These are phyloP conservation scores for Lithospermum erythrorhizon DNA, from an alignment of 257 asterid genomes.

Conservation along the genomic window DNA sequence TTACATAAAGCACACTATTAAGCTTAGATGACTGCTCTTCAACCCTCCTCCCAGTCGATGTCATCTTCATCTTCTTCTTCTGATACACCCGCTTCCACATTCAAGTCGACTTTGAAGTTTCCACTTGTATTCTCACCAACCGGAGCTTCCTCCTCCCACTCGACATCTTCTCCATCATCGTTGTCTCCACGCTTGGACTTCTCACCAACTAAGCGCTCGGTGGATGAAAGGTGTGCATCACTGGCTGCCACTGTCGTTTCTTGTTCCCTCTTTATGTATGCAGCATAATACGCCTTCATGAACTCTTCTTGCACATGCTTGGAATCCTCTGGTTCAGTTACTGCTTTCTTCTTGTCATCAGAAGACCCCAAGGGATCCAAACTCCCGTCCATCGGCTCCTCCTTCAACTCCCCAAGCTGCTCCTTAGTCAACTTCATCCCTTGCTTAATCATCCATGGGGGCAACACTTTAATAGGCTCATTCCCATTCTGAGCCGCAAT, in stretches of 20 bases:
- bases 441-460: constrained; percentile 94
- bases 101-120: constrained; percentile 56
- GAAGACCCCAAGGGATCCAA: constrained; percentile 28
- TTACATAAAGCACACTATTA: too few relatives aligned
- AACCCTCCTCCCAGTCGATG: constrained; percentile 81
- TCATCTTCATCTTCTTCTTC: constrained; percentile 43
- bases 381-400: constrained; percentile 39
- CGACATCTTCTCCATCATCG: constrained; percentile 56
- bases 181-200: constrained; percentile 52
- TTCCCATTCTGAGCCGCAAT: constrained; percentile 37
- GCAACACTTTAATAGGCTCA: constrained; percentile 66
- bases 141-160: constrained; percentile 84
- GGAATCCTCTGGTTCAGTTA: constrained; percentile 34
- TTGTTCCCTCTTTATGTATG: too few relatives aligned
- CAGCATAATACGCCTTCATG: constrained; percentile 81
- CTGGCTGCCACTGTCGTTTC: constrained; percentile 21
- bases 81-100: constrained; percentile 57
- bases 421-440: constrained; percentile 88
- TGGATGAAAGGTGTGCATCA: constrained; percentile 20
- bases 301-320: constrained; percentile 71
- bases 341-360: constrained; percentile 61
- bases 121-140: constrained; percentile 31
- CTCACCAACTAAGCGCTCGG: constrained; percentile 74
- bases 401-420: constrained; percentile 77
- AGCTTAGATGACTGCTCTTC: constrained; percentile 5